These are phyloP conservation scores for Brasenia schreberi DNA, from an alignment of 164 flowering plant genomes.

Conservation along the genomic window DNA sequence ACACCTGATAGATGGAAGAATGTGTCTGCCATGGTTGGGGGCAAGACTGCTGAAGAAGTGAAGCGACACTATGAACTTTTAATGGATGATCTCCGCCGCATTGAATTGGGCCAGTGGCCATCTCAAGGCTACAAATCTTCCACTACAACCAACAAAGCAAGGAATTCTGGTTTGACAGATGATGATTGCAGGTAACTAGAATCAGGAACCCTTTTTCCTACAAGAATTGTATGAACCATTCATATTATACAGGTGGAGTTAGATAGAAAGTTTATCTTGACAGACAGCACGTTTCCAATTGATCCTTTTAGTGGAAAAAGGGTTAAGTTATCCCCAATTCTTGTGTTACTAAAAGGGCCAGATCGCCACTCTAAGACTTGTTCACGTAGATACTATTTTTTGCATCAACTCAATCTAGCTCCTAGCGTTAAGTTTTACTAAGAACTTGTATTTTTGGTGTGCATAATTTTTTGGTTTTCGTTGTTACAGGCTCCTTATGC, in stretches of 20 bases:
- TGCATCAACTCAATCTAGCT: too few species aligned
- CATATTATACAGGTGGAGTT: background rate
- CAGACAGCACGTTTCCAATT: background rate
- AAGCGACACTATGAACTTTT: slow-evolving; percentile 53
- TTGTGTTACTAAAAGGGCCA: too few species aligned
- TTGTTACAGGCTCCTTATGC: background rate
- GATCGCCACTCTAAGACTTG: too few species aligned
- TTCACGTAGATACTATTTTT: too few species aligned
- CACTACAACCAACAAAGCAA: slow-evolving; percentile 4
- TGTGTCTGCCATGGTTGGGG: slow-evolving; percentile 58
- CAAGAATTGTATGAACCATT: background rate
- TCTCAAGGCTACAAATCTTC: slow-evolving; percentile 33
- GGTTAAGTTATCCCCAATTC: background rate
- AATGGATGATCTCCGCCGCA: slow-evolving; percentile 31
- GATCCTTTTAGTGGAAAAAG: background rate
- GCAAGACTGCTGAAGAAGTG: slow-evolving; percentile 57
- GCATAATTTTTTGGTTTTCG: background rate
- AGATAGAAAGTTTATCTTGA: background rate
- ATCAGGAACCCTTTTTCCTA: background rate
- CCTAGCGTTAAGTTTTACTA: too few species aligned
- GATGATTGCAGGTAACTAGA: background rate
- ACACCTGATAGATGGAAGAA: slow-evolving; percentile 63
- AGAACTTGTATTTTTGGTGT: background rate
- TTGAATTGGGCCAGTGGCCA: slow-evolving; percentile 54
- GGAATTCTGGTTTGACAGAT: background rate